Base-by-base conservation (phyloP, 2,329 filamentous ascomycete genomes). In the Aspergillus amoenus region DNA sequence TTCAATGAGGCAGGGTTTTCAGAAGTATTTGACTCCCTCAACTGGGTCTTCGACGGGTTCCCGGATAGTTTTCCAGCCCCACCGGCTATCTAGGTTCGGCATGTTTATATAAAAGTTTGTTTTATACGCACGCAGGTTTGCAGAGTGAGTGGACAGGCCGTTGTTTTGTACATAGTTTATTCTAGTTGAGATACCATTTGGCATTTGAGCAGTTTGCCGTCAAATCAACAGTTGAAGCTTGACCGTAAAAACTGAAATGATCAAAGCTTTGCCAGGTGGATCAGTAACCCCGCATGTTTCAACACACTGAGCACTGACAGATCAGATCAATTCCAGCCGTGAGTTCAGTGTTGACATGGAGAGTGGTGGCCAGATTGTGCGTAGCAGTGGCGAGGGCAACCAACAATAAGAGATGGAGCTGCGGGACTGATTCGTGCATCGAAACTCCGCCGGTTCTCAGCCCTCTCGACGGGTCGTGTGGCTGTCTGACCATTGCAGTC, bases 21-120 rank as follows among this genome's bases (percentile, higher is more conserved):
- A 42, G 83, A 89, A 57, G 90, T 94, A 60, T 96, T 95, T 70
- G 91, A 96, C 73, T 90, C 92, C 0, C 84, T 96, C 63, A 90
- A 93, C 70, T 96, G 93, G 92, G 92, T 95, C 79, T 81, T 96
- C 65, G 92, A 96, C 70, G 90, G 90, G 15, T 82, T 93, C 40
- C 80, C 93, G 55, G 89, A 92, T 70, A 90, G 70, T 11, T 73
- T 75, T 56, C 69, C 70, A 41, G 72, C 69, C n/a, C 71, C 73
- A 9, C 68, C 70, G 15, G 63, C 73, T 48, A 65, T 74, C 47
- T 75, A 54, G 22, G 12, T 12, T 17, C 6, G 5, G 9, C 18
- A 8, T 21, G 18, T 39, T 13, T 24, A 30, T 22, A 45, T 18
- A 56, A 52, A 46, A 52, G 21, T 17, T 34, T 46, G 22, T 37